Evolutionary conservation across 495 filamentous ascomycete species (phyloP), one percentile per base, ranked within the genome.

Genomic region (Penicillium paradoxum): DNA sequence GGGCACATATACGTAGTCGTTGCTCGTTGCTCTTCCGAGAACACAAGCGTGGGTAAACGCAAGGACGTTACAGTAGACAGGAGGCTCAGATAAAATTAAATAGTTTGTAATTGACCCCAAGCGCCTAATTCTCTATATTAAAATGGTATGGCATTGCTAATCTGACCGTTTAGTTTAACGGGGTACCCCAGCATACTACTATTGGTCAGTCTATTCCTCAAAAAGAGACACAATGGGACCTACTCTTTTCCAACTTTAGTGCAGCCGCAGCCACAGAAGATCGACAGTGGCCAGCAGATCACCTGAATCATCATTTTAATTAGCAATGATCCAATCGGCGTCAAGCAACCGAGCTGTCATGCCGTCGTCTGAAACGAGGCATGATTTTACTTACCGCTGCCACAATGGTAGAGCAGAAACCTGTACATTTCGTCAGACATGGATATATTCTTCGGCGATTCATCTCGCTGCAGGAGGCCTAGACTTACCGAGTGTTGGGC

Each of bases 191-290:
- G 64, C 53, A 82, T 68, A 59, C 81, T 84, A 34, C 11, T 3
- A 3, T 30, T 17, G 36, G 42, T 62, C 54, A 66, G 56, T 51
- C n/a, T 2, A 22, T 3, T 17, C 34, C 24, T 30, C 19, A 50
- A 33, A 9, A 18, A 19, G 13, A 39, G 17, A 25, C 14, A 29
- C 1, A 22, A 21, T 19, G 45, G 18, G 49, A 65, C 72, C 60
- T 66, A 83, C 81, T 77, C 75, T 63, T 80, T 80, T 15, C 82
- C 81, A 1, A 69, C 71, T 55, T 83, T 67, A 13, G 80, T 82
- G 45, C 71, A 66, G 49, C 79, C 78, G 63, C 82, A 85, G 7
- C 81, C 79, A 65, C 82, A 83, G 38, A 85, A 76, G 18, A 85
- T 64, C 4, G 79, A 74, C 2, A 76, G 78, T 11, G 82, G 81